Evolutionary conservation across 164 flowering plant genomes (phyloP), one percentile per base, ranked within the genome.

Genomic region (Berberis thunbergii): DNA sequence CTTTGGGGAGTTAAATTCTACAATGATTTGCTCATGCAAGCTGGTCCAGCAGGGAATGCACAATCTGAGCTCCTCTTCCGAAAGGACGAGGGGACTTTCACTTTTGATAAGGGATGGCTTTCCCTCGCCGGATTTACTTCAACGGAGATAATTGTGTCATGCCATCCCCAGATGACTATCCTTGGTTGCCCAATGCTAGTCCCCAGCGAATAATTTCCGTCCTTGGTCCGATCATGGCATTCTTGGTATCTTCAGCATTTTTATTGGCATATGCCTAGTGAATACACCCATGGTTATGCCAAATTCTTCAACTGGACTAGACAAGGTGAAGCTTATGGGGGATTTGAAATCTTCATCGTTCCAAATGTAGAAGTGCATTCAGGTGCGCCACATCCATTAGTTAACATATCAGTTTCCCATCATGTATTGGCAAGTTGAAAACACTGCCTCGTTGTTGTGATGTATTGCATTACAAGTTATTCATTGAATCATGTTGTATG

Each of bases 21-120:
- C 72, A 87, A 87, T 62, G 94, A 87, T 56, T 61, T 77, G 48
- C 76, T 87, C 42, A 77, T 71, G 82, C 80, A 84, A 73, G 88
- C 87, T 53, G 88, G 90, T 12, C 90, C 85, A 9, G 46, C 58
- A 1, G 94, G 90, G 39, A 85, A 87, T 70, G 83, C 81, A 38
- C 94, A 87, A 53, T 85, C 94, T 1, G 88, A 85, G 70, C 65
- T 87, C 54, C 86, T 85, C 3, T 72, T 87, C 69, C 81, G 71
- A 52, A 87, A 87, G 73, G 86, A 87, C 64, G 62, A 52, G 54
- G 61, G 70, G 42, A 80, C 84, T 39, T 87, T 87, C 76, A 87
- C 94, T 10, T 84, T 87, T 59, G 80, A 87, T 50, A 79, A 87
- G 64, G 94, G 94, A 49, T 87, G 90, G 90, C 85, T 4, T 87